Percentiles rank a stretch among this genome's conserved stretches.
These are phyloP conservation scores for Lophiostoma macrostomum DNA, from an alignment of 495 filamentous ascomycete genomes.

Conservation along the genomic window DNA sequence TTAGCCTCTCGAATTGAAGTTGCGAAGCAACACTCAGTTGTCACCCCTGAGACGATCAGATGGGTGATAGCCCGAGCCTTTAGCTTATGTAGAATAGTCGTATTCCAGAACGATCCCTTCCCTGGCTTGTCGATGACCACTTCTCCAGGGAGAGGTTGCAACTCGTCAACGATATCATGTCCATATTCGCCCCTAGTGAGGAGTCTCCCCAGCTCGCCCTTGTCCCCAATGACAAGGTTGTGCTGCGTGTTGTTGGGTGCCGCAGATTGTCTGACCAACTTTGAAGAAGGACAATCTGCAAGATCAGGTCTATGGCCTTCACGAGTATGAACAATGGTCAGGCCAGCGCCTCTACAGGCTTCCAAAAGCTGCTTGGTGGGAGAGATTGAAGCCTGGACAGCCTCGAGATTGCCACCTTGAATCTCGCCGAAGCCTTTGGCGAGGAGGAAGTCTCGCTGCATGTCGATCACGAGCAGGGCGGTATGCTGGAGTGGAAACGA, in stretches of 20 bases:
- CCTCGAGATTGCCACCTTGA: conserved; percentile 45
- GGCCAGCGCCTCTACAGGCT: conserved; percentile 53
- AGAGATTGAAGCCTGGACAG: conserved; percentile 42
- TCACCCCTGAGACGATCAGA: conserved; percentile 38
- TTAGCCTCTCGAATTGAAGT: conserved; percentile 39
- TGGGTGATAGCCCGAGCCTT: conserved; percentile 39
- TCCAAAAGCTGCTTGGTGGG: conserved; percentile 51
- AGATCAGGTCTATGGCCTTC: conserved; percentile 49
- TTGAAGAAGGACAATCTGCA: conserved; percentile 52
- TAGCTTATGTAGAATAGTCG: conserved; percentile 36
- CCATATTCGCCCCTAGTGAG: conserved; percentile 40
- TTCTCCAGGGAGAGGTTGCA: conserved; percentile 36
- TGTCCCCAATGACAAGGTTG: conserved; percentile 48
- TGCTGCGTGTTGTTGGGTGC: conserved; percentile 44
- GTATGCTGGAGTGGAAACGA: conserved; percentile 40
- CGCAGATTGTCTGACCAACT: conserved; percentile 47
- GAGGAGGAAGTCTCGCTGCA: conserved; percentile 43
- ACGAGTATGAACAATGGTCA: conserved; percentile 35
- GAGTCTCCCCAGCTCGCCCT: conserved; percentile 41
- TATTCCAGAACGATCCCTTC: conserved; percentile 40
- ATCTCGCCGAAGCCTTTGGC: conserved; percentile 40
- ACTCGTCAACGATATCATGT: conserved; percentile 41
- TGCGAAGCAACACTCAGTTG: conserved; percentile 40
- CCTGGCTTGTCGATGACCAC: conserved; percentile 41
- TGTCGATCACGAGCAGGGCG: conserved; percentile 41